These are phyloP conservation scores for Bryoerythrophyllum caledonicum DNA, from an alignment of 225 moss, liverwort and hornwort species.

Conservation along the genomic window DNA sequence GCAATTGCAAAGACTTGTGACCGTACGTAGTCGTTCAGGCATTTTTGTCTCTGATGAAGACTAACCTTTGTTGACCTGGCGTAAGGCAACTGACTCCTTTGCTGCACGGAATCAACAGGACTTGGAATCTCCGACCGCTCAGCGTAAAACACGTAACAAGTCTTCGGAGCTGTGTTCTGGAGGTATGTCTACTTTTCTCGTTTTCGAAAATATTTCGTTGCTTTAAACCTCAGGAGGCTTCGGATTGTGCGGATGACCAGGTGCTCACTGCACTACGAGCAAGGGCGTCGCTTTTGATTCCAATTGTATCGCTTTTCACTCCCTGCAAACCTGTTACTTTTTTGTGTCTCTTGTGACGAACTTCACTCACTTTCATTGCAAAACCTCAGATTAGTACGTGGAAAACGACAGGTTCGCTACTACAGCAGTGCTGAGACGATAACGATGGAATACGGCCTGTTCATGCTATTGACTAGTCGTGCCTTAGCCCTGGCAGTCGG, in stretches of 20 bases:
- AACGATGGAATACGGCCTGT: not conserved
- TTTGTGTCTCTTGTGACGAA: too few species aligned
- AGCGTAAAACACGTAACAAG: not conserved
- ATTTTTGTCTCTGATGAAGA: not conserved
- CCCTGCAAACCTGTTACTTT: too few species aligned
- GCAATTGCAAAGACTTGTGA: constrained; percentile 11
- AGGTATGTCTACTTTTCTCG: not conserved
- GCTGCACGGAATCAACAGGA: constrained; percentile 1
- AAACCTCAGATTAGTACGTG: too few species aligned
- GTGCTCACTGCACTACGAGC: too few species aligned
- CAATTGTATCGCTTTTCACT: too few species aligned
- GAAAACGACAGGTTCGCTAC: too few species aligned
- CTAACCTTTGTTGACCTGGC: not conserved
- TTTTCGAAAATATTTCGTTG: not conserved
- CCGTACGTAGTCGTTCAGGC: not conserved
- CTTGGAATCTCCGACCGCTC: not conserved
- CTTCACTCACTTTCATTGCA: too few species aligned
- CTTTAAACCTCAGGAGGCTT: not conserved
- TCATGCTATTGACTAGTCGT: constrained; percentile 35
- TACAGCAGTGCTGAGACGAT: not conserved
- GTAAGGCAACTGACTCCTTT: constrained; percentile 2
- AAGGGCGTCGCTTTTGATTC: too few species aligned
- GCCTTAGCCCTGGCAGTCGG: constrained; percentile 1
- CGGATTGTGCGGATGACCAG: not conserved
- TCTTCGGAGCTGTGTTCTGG: constrained; percentile 9